Evolutionary conservation across 345 rosid species (phyloP).

Genomic region (Citrus hindsii): DNA sequence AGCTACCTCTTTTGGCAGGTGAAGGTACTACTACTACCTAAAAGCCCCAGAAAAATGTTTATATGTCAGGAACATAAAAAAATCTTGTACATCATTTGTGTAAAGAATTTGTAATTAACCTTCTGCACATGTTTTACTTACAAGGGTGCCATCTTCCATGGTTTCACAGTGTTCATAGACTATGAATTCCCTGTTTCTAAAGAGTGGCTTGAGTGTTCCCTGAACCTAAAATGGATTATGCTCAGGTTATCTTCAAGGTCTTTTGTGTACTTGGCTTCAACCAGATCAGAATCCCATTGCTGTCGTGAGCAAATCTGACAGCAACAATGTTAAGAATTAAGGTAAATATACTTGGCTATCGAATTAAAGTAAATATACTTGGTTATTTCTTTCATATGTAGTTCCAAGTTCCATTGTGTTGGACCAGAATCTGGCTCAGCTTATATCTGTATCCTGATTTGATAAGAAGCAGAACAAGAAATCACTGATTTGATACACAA

Average conservation of each 20-base stretch:
- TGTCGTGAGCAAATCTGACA: conserved; percentile 13
- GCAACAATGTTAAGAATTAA: neutral
- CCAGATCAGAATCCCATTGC: conserved; percentile 82
- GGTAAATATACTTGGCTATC: no score
- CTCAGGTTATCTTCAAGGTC: conserved; percentile 57
- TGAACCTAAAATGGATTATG: conserved; percentile 58
- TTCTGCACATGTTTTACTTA: conserved; percentile 8
- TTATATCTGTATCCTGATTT: no score
- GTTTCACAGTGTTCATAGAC: no score
- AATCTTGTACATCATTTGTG: neutral
- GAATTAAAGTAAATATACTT: neutral
- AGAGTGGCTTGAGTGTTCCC: conserved; percentile 65
- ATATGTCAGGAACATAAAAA: neutral
- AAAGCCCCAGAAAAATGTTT: neutral
- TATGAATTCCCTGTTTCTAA: conserved; percentile 76
- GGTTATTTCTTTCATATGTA: no score
- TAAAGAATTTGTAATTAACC: neutral
- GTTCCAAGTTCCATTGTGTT: no score
- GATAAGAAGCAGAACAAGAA: neutral
- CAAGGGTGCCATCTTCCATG: conserved; percentile 57
- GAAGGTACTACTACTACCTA: conserved; percentile 78
- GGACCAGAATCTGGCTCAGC: no score
- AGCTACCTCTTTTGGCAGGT: conserved; percentile 60
- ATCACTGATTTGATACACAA: neutral
- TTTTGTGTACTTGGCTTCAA: conserved; percentile 66